Evolutionary conservation across 345 rosid genomes (phyloP).

Genomic region (Moricandia moricandioides): DNA sequence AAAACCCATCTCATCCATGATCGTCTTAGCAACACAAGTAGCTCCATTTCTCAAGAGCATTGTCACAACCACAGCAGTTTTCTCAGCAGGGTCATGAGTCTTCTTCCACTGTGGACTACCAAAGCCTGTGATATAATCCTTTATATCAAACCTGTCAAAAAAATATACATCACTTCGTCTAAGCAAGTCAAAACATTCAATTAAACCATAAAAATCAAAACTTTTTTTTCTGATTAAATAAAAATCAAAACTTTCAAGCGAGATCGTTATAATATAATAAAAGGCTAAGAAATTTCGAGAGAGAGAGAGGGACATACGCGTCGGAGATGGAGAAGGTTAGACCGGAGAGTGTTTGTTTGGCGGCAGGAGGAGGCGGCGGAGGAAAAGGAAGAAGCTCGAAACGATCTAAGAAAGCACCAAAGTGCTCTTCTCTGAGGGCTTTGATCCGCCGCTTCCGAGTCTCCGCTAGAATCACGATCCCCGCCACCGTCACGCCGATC

Average conservation of each 20-base stretch:
- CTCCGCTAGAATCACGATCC: conserved; percentile 67
- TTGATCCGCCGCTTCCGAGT: conserved; percentile 58
- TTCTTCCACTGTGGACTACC: conserved; percentile 82
- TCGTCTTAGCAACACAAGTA: conserved; percentile 85
- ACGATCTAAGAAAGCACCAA: conserved; percentile 73
- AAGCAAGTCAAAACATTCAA: conserved; percentile 8
- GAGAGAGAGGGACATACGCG: conserved; percentile 43
- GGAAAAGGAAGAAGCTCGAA: conserved; percentile 71
- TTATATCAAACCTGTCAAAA: conserved; percentile 72
- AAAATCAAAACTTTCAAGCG: neutral
- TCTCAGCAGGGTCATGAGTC: conserved; percentile 69
- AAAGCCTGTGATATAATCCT: conserved; percentile 73
- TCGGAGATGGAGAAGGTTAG: conserved; percentile 81
- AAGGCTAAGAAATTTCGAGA: neutral
- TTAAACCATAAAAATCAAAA: neutral
- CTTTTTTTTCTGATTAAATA: neutral
- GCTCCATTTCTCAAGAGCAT: conserved; percentile 79
- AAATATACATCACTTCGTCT: neutral
- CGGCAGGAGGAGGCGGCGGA: conserved; percentile 90
- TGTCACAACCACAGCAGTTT: conserved; percentile 68
- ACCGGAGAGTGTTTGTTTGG: conserved; percentile 60
- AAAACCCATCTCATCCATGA: conserved; percentile 74
- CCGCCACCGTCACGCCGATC: conserved; percentile 76
- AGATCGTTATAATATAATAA: neutral
- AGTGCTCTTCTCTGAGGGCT: conserved; percentile 47